Evolutionary conservation across 768 basidiomycete species (phyloP), one percentile per base, ranked within the genome.

Genomic region (Lactifluus hygrophoroides): DNA sequence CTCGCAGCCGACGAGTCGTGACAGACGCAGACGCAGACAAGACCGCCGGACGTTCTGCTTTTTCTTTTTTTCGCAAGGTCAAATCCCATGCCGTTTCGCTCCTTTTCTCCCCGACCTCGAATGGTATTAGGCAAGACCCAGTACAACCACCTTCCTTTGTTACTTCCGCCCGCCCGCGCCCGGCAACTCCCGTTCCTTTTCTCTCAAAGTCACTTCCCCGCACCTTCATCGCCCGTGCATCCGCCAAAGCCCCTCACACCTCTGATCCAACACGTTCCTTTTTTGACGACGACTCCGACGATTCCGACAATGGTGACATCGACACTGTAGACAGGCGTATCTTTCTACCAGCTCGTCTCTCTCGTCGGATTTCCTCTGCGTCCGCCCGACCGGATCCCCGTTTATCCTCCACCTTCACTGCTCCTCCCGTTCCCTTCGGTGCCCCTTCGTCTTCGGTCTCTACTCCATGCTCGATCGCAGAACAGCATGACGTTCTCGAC

Each of bases 51-150:
- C 54, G 35, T 16, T 43, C 35, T n/a, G n/a, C 54, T 5, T 5
- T 56, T 4, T 56, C 59, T 2, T 60, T 60, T 16, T 23, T 60
- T 34, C 54, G 54, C 43, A 58, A 52, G 47, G 50, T 58, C 37
- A 58, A 58, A 25, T 45, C 50, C 16, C 57, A 58, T 34, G 57
- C 57, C 7, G 3, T 44, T 3, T 51, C 59, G 17, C 28, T 60
- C 28, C 30, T 60, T 23, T 11, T 19, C 19, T 43, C 58, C 3
- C 21, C 40, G 9, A 2, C 38, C 11, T 32, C n/a, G n/a, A n/a
- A n/a, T n/a, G n/a, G n/a, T n/a, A n/a, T n/a, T n/a, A n/a, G 21
- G 32, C 49, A 23, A 21, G 56, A 32, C 9, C 3, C 16, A 8
- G 28, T 32, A 1, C 3, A 16, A 11, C 8, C 35, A 5, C 5